A percentile compares a stretch with the other conserved stretches of the same genome.
phyloP scores from a whole-genome alignment of 2,329 filamentous ascomycete species.

The Microsporum audouinii region DNA sequence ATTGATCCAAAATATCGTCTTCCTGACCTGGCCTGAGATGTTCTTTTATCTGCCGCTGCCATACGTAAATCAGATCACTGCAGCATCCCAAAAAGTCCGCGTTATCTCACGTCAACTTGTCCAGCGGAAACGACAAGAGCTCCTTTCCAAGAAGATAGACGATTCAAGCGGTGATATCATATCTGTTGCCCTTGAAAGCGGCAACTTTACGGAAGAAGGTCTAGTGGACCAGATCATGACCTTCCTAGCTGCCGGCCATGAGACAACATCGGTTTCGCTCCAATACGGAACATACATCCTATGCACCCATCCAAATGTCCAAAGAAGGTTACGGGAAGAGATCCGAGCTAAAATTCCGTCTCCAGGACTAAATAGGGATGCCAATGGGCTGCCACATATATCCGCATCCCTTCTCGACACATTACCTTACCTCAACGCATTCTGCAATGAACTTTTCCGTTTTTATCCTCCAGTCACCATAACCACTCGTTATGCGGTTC shows the following conservation, averaged over 20 bases:
- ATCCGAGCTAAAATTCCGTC: conserved; percentile 51
- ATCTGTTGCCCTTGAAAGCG: conserved; percentile 65
- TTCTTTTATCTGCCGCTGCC: conserved; percentile 54
- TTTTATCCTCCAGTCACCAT: conserved; percentile 60
- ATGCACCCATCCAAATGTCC: conserved; percentile 53
- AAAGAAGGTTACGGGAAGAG: conserved; percentile 56
- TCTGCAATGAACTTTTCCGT: conserved; percentile 67
- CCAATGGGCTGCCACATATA: neutral
- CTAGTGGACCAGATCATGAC: conserved; percentile 87
- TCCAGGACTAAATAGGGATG: neutral
- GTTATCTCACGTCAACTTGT: conserved; percentile 58
- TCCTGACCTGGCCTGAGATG: conserved; percentile 55
- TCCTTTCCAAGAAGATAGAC: conserved; percentile 24
- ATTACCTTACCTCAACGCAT: conserved; percentile 68
- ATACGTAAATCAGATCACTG: conserved; percentile 54
- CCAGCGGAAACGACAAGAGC: conserved; percentile 51
- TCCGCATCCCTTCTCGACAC: conserved; percentile 48
- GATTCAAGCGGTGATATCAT: conserved; percentile 54
- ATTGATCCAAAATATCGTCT: conserved; percentile 35
- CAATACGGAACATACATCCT: conserved; percentile 66
- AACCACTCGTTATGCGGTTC: conserved; percentile 54
- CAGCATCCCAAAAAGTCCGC: conserved; percentile 50
- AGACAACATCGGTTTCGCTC: conserved; percentile 64
- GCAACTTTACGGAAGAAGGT: conserved; percentile 63
- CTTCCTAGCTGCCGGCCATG: conserved; percentile 71